phyloP scores from a whole-genome alignment of 140 eudicot species.

The Senecio squalidus region DNA sequence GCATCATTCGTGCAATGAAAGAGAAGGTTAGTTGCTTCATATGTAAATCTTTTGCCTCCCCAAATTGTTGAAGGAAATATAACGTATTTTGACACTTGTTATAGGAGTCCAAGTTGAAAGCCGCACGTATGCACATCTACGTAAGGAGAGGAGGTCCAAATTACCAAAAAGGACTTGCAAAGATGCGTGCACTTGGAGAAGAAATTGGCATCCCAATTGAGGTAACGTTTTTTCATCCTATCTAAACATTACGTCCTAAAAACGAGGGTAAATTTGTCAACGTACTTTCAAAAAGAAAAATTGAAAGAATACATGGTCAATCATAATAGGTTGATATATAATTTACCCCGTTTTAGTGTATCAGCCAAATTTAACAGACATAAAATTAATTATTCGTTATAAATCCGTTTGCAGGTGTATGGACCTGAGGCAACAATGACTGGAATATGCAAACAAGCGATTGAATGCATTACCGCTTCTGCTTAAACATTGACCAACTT shows the following conservation, averaged over 20 bases:
- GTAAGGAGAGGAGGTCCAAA: constrained; percentile 99
- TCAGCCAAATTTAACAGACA: no score
- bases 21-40: constrained; percentile 63
- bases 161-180: constrained; percentile 91
- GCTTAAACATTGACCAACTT: constrained; percentile 36
- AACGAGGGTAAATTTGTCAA: constrained; percentile 1
- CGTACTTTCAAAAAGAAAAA: neutral
- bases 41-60: neutral
- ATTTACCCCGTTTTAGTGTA: no score
- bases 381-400: neutral
- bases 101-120: constrained; percentile 93
- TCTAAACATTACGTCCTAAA: neutral
- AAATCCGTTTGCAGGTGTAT: constrained; percentile 51
- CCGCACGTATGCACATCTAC: constrained; percentile 85
- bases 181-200: constrained; percentile 83
- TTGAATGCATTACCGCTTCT: constrained; percentile 79
- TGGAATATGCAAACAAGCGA: constrained; percentile 99
- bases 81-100: neutral
- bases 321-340: no score
- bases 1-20: constrained; percentile 92
- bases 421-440: constrained; percentile 99
- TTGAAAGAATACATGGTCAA: neutral
- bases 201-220: constrained; percentile 97
- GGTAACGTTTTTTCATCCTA: constrained; percentile 29
- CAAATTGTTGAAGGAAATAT: neutral